Evolutionary conservation across 768 basidiomycete species (phyloP).

Genomic region (Rhizopogon sp.): DNA sequence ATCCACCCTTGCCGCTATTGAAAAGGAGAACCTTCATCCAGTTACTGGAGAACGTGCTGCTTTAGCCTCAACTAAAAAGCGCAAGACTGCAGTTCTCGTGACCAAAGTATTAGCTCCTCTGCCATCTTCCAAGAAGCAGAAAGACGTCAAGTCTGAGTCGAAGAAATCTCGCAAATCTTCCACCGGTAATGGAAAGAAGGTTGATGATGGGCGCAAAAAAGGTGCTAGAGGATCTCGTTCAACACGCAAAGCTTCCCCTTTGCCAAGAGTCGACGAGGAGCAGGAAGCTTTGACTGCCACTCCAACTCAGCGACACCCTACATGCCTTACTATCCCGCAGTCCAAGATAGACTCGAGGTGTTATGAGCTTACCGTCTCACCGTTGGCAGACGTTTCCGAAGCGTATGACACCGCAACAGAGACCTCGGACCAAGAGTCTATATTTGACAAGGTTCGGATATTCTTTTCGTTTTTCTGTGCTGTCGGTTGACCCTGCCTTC

Average conservation of each 20-base stretch:
- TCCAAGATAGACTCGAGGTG: conserved; percentile 65
- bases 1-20: conserved; percentile 35
- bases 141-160: conserved; percentile 38
- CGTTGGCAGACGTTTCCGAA: conserved; percentile 69
- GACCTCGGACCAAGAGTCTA: conserved; percentile 29
- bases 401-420: conserved; percentile 48
- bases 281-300: conserved; percentile 16
- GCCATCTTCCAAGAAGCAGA: conserved; percentile 36
- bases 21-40: conserved; percentile 81
- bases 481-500: neutral
- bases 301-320: conserved; percentile 21
- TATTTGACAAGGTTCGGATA: conserved; percentile 44
- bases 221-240: conserved; percentile 27
- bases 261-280: conserved; percentile 60
- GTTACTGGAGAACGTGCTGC: conserved; percentile 61
- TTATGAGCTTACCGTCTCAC: conserved; percentile 75
- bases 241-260: conserved; percentile 47
- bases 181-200: conserved; percentile 15
- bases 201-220: conserved; percentile 38
- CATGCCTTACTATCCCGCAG: conserved; percentile 36
- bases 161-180: conserved; percentile 56
- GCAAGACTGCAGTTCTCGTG: conserved; percentile 55
- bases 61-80: conserved; percentile 47
- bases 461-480: conserved; percentile 1
- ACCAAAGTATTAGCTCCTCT: conserved; percentile 38